A percentile compares a stretch with the other conserved stretches of the same genome.
Conservation (phyloP, 306 rosid genomes). For the Canavalia ensiformis region DNA sequence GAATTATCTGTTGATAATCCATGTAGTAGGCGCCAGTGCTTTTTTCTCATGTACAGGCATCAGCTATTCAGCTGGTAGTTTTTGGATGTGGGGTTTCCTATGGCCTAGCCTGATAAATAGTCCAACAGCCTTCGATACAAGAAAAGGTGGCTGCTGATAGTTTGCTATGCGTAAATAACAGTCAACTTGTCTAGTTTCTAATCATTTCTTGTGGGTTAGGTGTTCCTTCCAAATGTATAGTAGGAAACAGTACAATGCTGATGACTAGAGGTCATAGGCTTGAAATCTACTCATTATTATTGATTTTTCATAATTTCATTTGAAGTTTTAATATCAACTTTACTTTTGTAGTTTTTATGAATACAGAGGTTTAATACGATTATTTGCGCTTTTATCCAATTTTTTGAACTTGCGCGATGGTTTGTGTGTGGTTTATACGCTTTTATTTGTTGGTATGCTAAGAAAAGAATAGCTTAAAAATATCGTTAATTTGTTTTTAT, state of each 20-base stretch:
- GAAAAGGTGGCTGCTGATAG: not conserved
- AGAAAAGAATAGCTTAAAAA: no score
- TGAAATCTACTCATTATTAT: not conserved
- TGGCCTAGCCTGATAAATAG: conserved; percentile 33
- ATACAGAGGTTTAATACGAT: not conserved
- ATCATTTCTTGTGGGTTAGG: conserved; percentile 45
- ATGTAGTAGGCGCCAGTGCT: conserved; percentile 15
- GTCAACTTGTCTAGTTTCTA: conserved; percentile 9
- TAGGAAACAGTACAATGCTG: conserved; percentile 39
- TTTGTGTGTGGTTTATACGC: not conserved
- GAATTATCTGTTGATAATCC: conserved; percentile 45
- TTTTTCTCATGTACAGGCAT: conserved; percentile 44
- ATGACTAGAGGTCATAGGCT: conserved; percentile 23
- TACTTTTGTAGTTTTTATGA: not conserved
- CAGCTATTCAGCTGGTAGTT: conserved; percentile 27
- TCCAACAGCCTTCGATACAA: conserved; percentile 19
- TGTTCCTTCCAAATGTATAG: conserved; percentile 47
- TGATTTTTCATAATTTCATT: conserved; percentile 25
- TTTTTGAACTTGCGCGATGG: not conserved
- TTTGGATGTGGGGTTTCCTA: conserved; percentile 24
- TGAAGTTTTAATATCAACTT: not conserved
- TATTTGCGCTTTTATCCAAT: not conserved
- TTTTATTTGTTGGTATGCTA: no score
- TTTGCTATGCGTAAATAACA: conserved; percentile 11
- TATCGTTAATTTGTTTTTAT: no score